Base-by-base conservation (phyloP, 179 eudicot species). In the Actinidia arguta region DNA sequence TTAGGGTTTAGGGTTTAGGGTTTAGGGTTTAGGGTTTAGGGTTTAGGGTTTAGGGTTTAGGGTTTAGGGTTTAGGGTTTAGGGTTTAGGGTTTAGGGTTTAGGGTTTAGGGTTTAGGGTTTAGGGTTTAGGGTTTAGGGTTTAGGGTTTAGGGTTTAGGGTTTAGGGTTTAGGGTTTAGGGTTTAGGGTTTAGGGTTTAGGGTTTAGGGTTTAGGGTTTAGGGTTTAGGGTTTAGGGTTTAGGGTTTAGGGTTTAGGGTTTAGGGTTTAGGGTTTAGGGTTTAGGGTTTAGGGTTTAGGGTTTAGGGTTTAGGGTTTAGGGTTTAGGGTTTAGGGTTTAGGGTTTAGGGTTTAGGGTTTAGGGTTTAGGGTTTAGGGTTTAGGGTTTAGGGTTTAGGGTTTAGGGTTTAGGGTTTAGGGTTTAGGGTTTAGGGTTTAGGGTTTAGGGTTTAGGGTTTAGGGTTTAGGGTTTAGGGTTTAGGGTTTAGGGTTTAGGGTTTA, bases 401-500 rank as follows among this genome's bases (percentile, higher is more conserved):
- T 54, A 54, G 59, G 59, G 59, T n/a, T n/a, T n/a, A n/a, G 59
- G 59, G 59, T 54, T 54, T 54, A 54, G 59, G 59, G 59, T 54
- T 54, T 54, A 54, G 59, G 59, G 59, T 54, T 54, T 54, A 54
- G 59, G 59, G 59, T 54, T 54, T 54, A 54, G 59, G 59, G 59
- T 54, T 54, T 54, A 54, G 59, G 59, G 59, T 54, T 54, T 54
- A 54, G 59, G 59, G 59, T 54, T 54, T 7, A 54, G 59, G 59
- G n/a, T 14, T 54, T 54, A 11, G 17, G 59, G 59, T 14, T 54
- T 54, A 11, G 17, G 59, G 59, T 14, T 54, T 54, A 11, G 17
- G 59, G 59, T 14, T 54, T 54, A 11, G 17, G 59, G 59, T 14
- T 54, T 54, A 11, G 17, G 59, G 59, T 14, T 54, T 54, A 11